These are phyloP conservation scores for Mycena amicta DNA, from an alignment of 768 basidiomycete genomes.

Conservation along the genomic window DNA sequence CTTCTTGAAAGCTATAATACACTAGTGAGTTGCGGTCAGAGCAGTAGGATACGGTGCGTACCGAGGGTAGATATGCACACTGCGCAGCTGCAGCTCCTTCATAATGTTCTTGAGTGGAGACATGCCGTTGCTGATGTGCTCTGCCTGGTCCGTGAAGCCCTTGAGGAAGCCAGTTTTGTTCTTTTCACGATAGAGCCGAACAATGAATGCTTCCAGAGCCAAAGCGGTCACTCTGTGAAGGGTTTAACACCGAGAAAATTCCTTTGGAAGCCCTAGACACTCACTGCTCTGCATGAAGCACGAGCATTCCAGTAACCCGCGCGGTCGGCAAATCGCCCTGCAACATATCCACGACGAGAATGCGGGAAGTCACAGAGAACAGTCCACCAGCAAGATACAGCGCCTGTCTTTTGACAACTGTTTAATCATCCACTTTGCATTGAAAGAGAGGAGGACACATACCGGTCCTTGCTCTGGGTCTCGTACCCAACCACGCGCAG, in stretches of 20 bases:
- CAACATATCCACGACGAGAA: slow-evolving; percentile 93
- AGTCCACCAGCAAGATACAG: slow-evolving; percentile 89
- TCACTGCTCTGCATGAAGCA: slow-evolving; percentile 90
- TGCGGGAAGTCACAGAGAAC: slow-evolving; percentile 90
- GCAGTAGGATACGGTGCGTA: slow-evolving; percentile 36
- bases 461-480: slow-evolving; percentile 78
- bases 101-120: slow-evolving; percentile 91
- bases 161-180: slow-evolving; percentile 92
- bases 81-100: slow-evolving; percentile 87
- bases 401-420: slow-evolving; percentile 63
- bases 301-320: slow-evolving; percentile 85
- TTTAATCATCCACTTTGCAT: slow-evolving; percentile 5
- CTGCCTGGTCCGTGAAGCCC: slow-evolving; percentile 96
- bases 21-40: background rate
- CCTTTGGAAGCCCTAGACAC: too few relatives aligned
- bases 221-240: slow-evolving; percentile 76
- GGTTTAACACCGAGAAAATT: too few relatives aligned
- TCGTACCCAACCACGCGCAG: slow-evolving; percentile 84
- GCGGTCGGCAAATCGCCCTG: slow-evolving; percentile 82
- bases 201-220: slow-evolving; percentile 89
- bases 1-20: slow-evolving; percentile 78
- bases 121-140: slow-evolving; percentile 89
- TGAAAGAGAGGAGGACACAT: slow-evolving; percentile 24
- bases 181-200: slow-evolving; percentile 86
- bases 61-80: slow-evolving; percentile 93